Evolutionary conservation across 2,329 filamentous ascomycete genomes (phyloP).

Genomic region (Sporothrix mexicana): DNA sequence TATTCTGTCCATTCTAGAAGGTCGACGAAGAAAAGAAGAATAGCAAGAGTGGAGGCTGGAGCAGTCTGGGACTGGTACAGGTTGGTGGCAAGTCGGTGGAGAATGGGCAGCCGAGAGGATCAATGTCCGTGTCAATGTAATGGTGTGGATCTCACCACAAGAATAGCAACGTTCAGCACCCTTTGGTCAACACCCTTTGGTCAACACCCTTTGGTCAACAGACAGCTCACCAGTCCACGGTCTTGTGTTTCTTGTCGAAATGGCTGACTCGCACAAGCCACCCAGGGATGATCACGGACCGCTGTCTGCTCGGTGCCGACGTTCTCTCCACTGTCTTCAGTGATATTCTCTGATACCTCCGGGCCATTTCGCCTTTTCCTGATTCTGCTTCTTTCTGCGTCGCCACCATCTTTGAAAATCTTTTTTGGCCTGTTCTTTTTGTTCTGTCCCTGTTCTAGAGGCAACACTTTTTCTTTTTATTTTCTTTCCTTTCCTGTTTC

Average conservation of each 20-base stretch:
- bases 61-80: background rate
- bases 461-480: background rate
- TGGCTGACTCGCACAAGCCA: background rate
- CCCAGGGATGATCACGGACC: background rate
- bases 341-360: background rate
- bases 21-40: background rate
- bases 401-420: too few species aligned
- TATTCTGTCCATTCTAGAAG: background rate
- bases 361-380: background rate
- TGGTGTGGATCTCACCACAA: background rate
- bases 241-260: too few species aligned
- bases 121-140: too few species aligned
- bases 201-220: background rate
- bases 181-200: background rate
- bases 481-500: background rate
- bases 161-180: background rate
- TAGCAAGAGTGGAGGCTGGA: background rate
- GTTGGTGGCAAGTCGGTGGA: background rate
- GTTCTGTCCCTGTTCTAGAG: constrained; percentile 17
- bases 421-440: background rate
- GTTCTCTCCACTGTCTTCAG: too few species aligned
- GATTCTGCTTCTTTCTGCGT: background rate
- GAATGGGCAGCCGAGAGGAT: too few species aligned
- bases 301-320: background rate
- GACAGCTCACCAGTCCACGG: background rate